phyloP scores from a whole-genome alignment of 176 grass and related monocot species.

The Aegilops longissima region DNA sequence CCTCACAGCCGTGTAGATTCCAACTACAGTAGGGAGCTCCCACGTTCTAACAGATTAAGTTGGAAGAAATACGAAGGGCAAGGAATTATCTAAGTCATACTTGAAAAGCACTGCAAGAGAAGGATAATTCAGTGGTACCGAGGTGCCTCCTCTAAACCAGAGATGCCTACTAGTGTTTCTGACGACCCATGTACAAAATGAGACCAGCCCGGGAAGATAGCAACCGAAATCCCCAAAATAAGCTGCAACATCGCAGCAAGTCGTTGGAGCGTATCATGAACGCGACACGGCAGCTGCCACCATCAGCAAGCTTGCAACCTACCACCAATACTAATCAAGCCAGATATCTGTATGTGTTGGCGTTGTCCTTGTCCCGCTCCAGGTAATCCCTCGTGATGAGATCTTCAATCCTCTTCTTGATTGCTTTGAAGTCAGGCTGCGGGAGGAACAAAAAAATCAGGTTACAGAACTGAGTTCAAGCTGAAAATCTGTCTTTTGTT shows the following conservation, averaged over 20 bases:
- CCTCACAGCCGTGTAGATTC: no score
- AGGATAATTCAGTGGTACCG: background rate
- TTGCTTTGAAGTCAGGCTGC: conserved; percentile 80
- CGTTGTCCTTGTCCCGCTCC: conserved; percentile 67
- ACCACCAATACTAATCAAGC: conserved; percentile 41
- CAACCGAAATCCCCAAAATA: conserved; percentile 20
- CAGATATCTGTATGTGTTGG: conserved; percentile 72
- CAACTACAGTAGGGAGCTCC: no score
- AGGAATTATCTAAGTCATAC: no score
- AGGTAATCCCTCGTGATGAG: conserved; percentile 73
- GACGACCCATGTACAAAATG: conserved; percentile 47
- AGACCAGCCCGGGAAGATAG: conserved; percentile 1
- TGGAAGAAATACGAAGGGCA: no score
- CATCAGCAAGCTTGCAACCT: background rate
- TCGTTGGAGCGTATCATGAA: conserved; percentile 15
- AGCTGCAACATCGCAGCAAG: background rate
- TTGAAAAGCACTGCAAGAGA: background rate
- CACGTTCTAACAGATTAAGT: no score
- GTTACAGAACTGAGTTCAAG: background rate
- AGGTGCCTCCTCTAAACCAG: background rate
- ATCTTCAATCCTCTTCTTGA: conserved; percentile 79
- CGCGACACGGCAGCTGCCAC: conserved; percentile 27
- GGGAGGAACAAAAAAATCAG: background rate
- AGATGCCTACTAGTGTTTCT: background rate
- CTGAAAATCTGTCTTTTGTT: background rate